Base-by-base conservation (phyloP, 441 rosid species). In the Aleurites moluccanus region DNA sequence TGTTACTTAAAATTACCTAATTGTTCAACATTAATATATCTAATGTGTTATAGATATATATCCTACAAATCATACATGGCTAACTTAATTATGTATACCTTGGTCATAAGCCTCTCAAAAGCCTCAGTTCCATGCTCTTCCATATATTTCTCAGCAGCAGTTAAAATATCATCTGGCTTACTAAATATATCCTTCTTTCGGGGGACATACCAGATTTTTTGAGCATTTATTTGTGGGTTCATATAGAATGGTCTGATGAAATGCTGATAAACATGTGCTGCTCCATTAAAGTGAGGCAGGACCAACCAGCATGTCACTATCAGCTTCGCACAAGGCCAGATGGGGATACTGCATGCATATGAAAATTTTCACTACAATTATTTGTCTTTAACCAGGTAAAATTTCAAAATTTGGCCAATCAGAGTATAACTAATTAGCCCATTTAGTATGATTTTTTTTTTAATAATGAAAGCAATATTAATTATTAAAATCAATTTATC, bases 211-310 rank as follows among this genome's bases (percentile, higher is more conserved):
- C 93, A 93, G 63, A 93, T 89, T 49, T 80, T 95, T 76, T 90
- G 84, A 53, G 89, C 84, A 53, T 89, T 80, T 47, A 70, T 76
- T 44, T 80, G 88, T 15, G 91, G 97, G 63, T 95, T 91, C 76
- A 88, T 62, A 76, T 87, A 89, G 67, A 93, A 72, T 49, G 96
- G 97, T 73, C 97, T 90, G 45, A 95, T 85, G 77, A 86, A 88
- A 69, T 83, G 90, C 81, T 89, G 84, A 69, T 95, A 95, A 33
- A 95, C 97, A 80, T 93, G 83, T 35, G 99, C 93, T 70, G 99
- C 99, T 20, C 99, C 99, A 16, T 93, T 96, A 82, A 96, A 93
- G 80, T 93, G 86, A 0, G 99, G 99, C 73, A 93, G 84, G 52
- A 92, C 99, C 75, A 93, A 85, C 99, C 99, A 96, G 80, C 98